phyloP scores from a whole-genome alignment of 805 yeast genomes.

The Candida stauntonica region DNA sequence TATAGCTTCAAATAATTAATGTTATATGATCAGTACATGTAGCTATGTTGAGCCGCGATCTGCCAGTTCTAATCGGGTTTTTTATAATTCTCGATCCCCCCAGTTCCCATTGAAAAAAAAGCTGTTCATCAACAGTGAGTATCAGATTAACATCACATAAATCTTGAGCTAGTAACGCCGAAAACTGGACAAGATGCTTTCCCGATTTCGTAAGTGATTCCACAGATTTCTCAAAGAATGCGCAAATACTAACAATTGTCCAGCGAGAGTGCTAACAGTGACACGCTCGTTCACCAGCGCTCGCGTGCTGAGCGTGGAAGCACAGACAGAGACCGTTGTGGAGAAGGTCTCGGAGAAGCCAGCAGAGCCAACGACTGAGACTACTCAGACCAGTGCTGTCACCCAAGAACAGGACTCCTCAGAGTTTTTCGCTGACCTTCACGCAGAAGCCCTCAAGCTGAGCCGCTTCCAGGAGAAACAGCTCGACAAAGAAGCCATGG shows the following conservation, averaged over 20 bases:
- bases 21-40: too few species aligned
- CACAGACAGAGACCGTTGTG: background rate
- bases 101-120: too few species aligned
- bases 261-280: background rate
- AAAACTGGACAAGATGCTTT: too few species aligned
- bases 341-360: background rate
- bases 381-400: background rate
- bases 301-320: background rate
- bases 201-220: background rate
- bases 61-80: too few species aligned
- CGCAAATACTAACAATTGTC: background rate
- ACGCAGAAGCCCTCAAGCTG: conserved; percentile 19
- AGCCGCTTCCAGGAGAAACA: conserved; percentile 13
- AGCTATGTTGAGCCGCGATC: background rate
- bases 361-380: background rate
- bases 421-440: conserved; percentile 19
- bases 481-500: conserved; percentile 19
- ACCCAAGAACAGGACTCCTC: background rate
- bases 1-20: too few species aligned
- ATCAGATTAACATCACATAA: too few species aligned
- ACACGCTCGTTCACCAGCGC: background rate
- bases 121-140: too few species aligned
- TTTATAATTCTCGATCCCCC: too few species aligned
- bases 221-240: background rate
- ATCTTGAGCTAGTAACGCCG: too few species aligned